Evolutionary conservation across 1,284 basidiomycete genomes (phyloP), one percentile per base, ranked within the genome.

Genomic region (Ustilago hordei): DNA sequence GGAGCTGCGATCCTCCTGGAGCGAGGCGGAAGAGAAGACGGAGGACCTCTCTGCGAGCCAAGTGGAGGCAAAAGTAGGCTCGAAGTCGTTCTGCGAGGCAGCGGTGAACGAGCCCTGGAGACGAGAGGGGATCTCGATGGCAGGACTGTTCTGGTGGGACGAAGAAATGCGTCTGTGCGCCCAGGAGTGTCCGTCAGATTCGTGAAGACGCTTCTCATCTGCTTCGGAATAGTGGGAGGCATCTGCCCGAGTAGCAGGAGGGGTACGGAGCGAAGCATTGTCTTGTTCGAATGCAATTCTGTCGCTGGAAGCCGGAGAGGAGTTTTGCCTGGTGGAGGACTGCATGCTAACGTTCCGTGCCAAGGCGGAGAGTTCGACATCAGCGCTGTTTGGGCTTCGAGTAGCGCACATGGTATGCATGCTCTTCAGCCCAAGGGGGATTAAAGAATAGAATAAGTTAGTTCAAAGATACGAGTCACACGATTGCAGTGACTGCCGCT

Each of bases 181-280:
- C 76, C 76, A 78, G 43, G 63, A 76, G 61, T 81, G 77, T 31
- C 73, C 76, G 13, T 81, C 74, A 17, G 69, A 63, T 59, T 82
- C 75, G 58, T 81, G 80, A 13, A 80, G 65, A 9, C 70, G 72
- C 70, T 81, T 82, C 55, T 82, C 80, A 60, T 82, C 80, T 0
- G 69, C 70, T 45, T 82, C 80, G 3, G 71, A 75, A 48, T 82
- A 82, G 64, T 79, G 73, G 17, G 78, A 68, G 36, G 70, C 69
- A 28, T 75, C 76, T 36, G 70, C 73, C 11, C 76, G 63, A 34
- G 64, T 61, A 2, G 63, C 66, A 34, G 79, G 79, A 3, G 75
- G 80, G 11, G 78, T 81, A 13, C 59, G 67, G 19, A 64, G 59
- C 5, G 64, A 60, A 11, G 48, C 54, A 23, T 57, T 59, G 41